Percentiles rank a stretch among this genome's conserved stretches.
Evolutionary conservation across 2,329 filamentous ascomycete genomes (phyloP).

Genomic region (Arthrinium puccinioides): DNA sequence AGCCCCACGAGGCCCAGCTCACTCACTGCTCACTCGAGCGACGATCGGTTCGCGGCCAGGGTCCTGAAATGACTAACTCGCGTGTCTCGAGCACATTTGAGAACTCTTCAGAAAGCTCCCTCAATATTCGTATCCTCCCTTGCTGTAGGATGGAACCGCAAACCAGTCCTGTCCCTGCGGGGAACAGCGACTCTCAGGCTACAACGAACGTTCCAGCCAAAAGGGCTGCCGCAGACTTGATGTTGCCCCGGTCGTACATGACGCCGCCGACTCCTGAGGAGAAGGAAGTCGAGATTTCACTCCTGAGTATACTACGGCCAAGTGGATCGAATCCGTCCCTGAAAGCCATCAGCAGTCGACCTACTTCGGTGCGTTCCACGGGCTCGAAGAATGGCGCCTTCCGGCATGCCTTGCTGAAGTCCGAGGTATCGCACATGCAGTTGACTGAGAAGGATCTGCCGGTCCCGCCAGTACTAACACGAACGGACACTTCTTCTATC

Average conservation of each 20-base stretch:
- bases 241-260: neutral
- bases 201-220: too few species aligned
- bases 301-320: conserved; percentile 6
- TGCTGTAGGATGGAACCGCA: neutral
- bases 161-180: too few species aligned
- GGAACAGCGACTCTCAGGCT: too few species aligned
- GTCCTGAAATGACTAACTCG: too few species aligned
- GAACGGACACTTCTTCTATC: neutral
- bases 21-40: too few species aligned
- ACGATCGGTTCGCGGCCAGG: too few species aligned
- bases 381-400: conserved; percentile 10
- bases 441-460: conserved; percentile 14
- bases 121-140: neutral
- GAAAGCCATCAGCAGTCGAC: conserved; percentile 11
- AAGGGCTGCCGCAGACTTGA: too few species aligned
- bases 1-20: too few species aligned
- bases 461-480: conserved; percentile 17
- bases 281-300: neutral
- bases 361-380: conserved; percentile 14
- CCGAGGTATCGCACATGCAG: conserved; percentile 7
- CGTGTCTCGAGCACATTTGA: too few species aligned
- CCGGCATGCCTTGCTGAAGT: conserved; percentile 17
- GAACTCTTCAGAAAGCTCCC: neutral
- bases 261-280: neutral
- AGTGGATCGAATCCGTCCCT: conserved; percentile 15